phyloP scores from a whole-genome alignment of 257 asterid species.

The Echites panduratus region DNA sequence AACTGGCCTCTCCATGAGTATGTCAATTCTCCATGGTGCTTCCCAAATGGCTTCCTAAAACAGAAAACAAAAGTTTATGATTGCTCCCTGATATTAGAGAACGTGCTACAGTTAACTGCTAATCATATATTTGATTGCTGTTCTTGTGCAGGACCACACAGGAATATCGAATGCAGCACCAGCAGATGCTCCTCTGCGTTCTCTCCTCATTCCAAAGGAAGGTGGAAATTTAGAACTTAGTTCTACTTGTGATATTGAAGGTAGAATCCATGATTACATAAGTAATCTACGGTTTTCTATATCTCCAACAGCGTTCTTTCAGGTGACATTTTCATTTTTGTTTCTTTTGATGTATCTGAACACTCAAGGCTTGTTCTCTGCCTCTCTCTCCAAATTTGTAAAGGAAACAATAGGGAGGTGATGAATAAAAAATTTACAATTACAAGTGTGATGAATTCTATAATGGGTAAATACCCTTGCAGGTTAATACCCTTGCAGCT shows the following conservation, averaged over 20 bases:
- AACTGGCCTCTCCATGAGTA: background rate
- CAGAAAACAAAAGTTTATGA: background rate
- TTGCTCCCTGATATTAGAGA: background rate
- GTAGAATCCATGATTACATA: slow-evolving; percentile 81
- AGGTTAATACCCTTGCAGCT: slow-evolving; percentile 98
- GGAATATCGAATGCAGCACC: slow-evolving; percentile 99
- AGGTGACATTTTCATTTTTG: slow-evolving; percentile 39
- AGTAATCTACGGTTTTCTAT: slow-evolving; percentile 71
- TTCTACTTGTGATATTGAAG: slow-evolving; percentile 52
- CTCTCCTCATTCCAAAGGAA: slow-evolving; percentile 43
- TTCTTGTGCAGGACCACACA: slow-evolving; percentile 66
- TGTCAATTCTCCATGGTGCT: background rate
- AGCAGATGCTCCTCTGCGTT: slow-evolving; percentile 71
- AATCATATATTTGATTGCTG: slow-evolving; percentile 9
- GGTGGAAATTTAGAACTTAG: slow-evolving; percentile 35
- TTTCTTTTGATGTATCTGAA: background rate
- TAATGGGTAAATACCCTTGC: slow-evolving; percentile 19
- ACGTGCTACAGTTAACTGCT: slow-evolving; percentile 6
- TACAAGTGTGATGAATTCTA: slow-evolving; percentile 1
- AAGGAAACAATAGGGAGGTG: background rate
- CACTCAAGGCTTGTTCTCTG: background rate
- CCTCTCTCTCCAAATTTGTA: background rate
- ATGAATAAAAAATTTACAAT: background rate
- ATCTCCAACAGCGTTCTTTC: slow-evolving; percentile 98
- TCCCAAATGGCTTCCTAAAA: background rate